phyloP scores from a whole-genome alignment of 768 basidiomycete genomes.

The Fomitopsis pulvina region DNA sequence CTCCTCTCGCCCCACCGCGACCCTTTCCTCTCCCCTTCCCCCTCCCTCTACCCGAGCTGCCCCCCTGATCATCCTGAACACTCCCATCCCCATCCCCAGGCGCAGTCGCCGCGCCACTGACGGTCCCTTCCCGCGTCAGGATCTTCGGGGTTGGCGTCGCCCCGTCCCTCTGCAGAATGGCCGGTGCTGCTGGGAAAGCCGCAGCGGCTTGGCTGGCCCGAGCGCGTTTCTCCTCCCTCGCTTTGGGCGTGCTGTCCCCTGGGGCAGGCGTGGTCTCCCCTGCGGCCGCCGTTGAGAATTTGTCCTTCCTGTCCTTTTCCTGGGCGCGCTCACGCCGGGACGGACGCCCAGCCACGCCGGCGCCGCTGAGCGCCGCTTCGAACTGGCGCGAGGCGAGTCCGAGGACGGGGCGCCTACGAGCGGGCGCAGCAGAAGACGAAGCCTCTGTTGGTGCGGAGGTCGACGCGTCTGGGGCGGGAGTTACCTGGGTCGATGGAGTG shows the following conservation, averaged over 20 bases:
- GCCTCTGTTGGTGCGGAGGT: constrained; percentile 3
- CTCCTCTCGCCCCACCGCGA: no score
- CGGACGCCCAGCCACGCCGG: constrained; percentile 35
- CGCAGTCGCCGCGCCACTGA: neutral
- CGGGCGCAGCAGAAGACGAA: constrained; percentile 11
- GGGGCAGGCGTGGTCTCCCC: neutral
- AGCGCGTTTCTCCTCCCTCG: constrained; percentile 9
- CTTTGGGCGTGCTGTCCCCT: neutral
- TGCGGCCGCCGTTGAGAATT: no score
- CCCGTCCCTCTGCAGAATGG: constrained; percentile 12
- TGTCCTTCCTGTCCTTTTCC: constrained; percentile 18
- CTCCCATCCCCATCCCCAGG: neutral
- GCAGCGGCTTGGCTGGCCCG: neutral
- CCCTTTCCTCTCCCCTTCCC: constrained; percentile 24
- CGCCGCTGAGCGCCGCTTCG: constrained; percentile 64
- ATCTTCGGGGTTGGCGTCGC: constrained; percentile 12
- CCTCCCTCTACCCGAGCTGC: neutral
- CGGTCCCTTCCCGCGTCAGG: constrained; percentile 3
- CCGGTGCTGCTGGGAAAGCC: constrained; percentile 8
- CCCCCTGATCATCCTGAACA: constrained; percentile 1
- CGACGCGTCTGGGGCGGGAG: constrained; percentile 7
- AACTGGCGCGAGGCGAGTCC: constrained; percentile 63
- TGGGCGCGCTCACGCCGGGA: constrained; percentile 32
- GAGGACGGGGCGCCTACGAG: constrained; percentile 51
- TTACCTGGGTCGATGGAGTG: constrained; percentile 16